These are phyloP conservation scores for Lactifluus pinguis DNA, from an alignment of 768 basidiomycete genomes.

Conservation along the genomic window DNA sequence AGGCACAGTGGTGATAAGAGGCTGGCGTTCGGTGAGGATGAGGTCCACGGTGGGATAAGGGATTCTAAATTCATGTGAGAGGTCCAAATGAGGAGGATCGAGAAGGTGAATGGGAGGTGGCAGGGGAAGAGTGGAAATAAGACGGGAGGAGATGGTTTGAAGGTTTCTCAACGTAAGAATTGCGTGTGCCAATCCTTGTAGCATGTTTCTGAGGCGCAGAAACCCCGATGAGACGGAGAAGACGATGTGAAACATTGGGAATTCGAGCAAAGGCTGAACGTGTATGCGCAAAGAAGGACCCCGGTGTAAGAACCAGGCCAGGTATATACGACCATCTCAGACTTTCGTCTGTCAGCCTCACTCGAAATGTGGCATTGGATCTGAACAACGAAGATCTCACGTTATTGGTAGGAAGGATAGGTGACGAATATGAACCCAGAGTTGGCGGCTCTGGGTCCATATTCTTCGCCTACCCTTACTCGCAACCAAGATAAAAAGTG, in stretches of 20 bases:
- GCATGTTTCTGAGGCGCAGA: not conserved
- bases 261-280: not conserved
- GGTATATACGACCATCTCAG: not conserved
- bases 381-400: not conserved
- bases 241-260: slow-evolving; percentile 7
- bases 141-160: not conserved
- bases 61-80: not conserved
- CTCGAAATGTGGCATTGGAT: not conserved
- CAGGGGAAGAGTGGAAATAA: not conserved
- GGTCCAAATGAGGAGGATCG: not conserved
- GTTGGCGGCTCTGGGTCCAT: too few relatives aligned
- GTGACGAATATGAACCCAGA: too few relatives aligned
- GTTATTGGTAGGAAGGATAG: too few relatives aligned
- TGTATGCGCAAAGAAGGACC: not conserved
- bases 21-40: not conserved
- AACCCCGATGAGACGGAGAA: slow-evolving; percentile 4
- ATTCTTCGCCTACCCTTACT: too few relatives aligned
- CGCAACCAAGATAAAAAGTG: too few relatives aligned
- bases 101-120: not conserved
- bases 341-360: not conserved
- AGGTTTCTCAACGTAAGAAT: slow-evolving; percentile 2
- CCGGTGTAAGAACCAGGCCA: not conserved
- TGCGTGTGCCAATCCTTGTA: not conserved
- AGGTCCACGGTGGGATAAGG: not conserved
- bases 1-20: not conserved